These are phyloP conservation scores for Teratosphaeria nubilosa DNA, from an alignment of 2,329 filamentous ascomycete genomes.

Conservation along the genomic window DNA sequence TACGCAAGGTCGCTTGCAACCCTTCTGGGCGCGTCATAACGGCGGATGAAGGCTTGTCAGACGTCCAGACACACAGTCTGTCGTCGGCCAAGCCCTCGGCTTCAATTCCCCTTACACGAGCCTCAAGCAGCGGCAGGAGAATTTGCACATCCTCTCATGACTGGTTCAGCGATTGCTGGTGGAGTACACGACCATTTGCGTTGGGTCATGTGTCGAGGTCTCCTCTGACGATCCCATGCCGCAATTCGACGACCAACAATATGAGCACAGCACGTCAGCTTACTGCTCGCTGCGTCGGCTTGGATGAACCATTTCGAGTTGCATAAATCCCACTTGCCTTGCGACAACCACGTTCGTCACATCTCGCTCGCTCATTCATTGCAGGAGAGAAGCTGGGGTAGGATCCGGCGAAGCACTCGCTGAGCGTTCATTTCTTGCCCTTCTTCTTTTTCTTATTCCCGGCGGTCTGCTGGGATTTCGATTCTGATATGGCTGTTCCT, in stretches of 20 bases:
- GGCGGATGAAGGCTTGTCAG: not conserved
- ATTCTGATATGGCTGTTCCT: constrained; percentile 6
- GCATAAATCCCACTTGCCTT: not conserved
- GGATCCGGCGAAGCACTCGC: not conserved
- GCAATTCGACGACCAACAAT: not conserved
- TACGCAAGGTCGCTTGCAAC: not conserved
- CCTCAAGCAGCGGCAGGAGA: not conserved
- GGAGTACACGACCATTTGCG: not conserved
- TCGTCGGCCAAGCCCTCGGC: not conserved
- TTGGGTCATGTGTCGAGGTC: not conserved
- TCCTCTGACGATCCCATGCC: not conserved
- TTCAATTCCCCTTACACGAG: not conserved
- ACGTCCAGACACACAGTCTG: not conserved
- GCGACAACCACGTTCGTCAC: not conserved
- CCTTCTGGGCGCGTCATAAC: not conserved
- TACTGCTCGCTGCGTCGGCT: not conserved
- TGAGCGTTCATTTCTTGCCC: constrained; percentile 35
- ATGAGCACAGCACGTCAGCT: not conserved
- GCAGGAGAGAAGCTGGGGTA: not conserved
- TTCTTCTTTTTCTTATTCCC: constrained; percentile 41
- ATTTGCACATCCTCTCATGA: not conserved
- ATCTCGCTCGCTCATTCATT: not conserved
- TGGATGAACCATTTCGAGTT: not conserved
- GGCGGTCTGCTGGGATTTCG: constrained; percentile 17
- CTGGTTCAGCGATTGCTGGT: not conserved